Base-by-base conservation (phyloP, 2,329 filamentous ascomycete species). In the Exophiala oligosperma region DNA sequence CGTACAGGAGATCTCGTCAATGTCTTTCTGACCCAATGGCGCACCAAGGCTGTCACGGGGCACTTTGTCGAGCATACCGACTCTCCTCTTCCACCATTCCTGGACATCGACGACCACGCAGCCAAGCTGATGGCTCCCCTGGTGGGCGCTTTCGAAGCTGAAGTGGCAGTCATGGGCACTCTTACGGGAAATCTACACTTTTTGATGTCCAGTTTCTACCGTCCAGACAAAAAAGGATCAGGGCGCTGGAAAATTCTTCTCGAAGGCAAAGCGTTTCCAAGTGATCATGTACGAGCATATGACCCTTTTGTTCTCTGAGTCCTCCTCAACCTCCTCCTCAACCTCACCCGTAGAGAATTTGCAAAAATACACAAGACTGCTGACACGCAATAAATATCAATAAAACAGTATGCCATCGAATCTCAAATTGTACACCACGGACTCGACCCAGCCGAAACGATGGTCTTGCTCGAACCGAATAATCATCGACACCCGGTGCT, bases 181-280 rank as follows among this genome's bases (percentile, higher is more conserved):
- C 74, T 96, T 68, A 96, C 90, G 1, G 84, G 82, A 23, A 95
- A 95, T 71, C 72, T 96, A 59, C 91, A 96, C 72, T 73, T 95
- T 14, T 77, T 94, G 68, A 86, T 96, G 86, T 87, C 89, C 6
- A 90, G 88, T 73, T 95, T 96, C 75, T 96, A 93, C 75, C 80
- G 77, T 53, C 91, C 91, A 0, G 88, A 81, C 0, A 74, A 77
- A 48, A 77, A 82, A 69, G 59, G 58, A n/a, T 38, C 60, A 47
- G 65, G 65, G 12, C 80, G 75, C 40, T 88, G 88, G 76, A 94
- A 93, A 76, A 88, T 96, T 62, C 88, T 95, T 52, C 80, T 93
- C n/a, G 91, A 96, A 73, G 90, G 89, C 73, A 92, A 92, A 70
- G 91, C 92, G 0, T 96, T 96, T 66, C 92, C 92, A 0, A 92